Evolutionary conservation across 1,284 basidiomycete genomes (phyloP).

Genomic region (Ceratobasidium sp.): DNA sequence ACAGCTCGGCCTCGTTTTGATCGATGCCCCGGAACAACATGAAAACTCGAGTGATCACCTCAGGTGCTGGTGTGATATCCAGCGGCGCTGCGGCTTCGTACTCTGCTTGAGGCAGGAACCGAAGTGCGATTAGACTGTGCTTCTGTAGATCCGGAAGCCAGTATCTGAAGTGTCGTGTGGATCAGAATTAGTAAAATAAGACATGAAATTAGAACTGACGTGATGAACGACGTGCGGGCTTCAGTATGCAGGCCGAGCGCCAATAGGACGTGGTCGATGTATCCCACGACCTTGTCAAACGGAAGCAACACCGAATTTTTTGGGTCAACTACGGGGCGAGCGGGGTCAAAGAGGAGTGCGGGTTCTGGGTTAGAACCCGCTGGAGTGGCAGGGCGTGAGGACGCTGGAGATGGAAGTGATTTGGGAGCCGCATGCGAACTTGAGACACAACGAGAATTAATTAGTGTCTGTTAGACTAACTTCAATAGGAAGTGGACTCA

Average conservation of each 20-base stretch:
- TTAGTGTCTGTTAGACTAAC: too few species aligned
- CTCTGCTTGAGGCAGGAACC: conserved; percentile 55
- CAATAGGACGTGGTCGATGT: conserved; percentile 50
- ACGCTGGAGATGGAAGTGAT: not conserved
- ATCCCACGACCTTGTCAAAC: conserved; percentile 44
- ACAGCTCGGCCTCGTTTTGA: conserved; percentile 43
- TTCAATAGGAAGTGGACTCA: conserved; percentile 36
- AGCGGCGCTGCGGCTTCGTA: conserved; percentile 54
- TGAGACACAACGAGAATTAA: too few species aligned
- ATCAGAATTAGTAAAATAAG: not conserved
- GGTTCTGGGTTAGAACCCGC: not conserved
- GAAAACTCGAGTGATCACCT: conserved; percentile 55
- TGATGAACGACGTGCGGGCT: conserved; percentile 56
- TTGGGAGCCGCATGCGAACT: too few species aligned
- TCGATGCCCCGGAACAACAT: conserved; percentile 55
- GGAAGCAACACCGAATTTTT: not conserved
- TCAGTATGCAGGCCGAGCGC: conserved; percentile 52
- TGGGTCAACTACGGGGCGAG: not conserved
- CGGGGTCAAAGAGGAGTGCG: not conserved
- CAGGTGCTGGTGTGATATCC: conserved; percentile 51
- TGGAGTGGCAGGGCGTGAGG: not conserved
- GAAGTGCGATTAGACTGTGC: conserved; percentile 54
- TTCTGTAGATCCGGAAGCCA: conserved; percentile 55
- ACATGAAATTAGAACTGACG: conserved; percentile 44
- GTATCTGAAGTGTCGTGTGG: too few species aligned